Evolutionary conservation across 225 moss, liverwort and hornwort genomes (phyloP).

Genomic region (Polytrichum formosum): DNA sequence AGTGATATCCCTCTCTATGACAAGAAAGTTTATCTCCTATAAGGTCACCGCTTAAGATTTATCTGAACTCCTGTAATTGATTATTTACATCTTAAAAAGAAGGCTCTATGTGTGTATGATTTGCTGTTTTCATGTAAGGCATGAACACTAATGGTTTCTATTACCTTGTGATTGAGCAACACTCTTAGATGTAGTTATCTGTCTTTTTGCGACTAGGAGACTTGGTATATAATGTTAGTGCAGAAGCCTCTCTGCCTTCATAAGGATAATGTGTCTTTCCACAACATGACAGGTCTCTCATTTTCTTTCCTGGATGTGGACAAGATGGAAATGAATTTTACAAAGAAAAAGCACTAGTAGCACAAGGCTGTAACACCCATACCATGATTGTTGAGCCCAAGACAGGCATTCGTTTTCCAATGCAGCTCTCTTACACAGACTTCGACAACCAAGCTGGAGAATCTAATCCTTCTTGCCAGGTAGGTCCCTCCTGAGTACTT

Average conservation of each 20-base stretch:
- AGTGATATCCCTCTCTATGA: not conserved
- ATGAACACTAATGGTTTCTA: too few species aligned
- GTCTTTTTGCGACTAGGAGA: not conserved
- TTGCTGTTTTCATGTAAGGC: too few species aligned
- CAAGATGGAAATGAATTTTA: slow-evolving; percentile 29
- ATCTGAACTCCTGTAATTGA: too few species aligned
- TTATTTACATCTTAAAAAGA: too few species aligned
- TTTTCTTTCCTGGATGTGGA: slow-evolving; percentile 20
- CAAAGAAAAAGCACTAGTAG: slow-evolving; percentile 24
- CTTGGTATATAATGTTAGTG: not conserved
- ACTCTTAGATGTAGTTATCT: too few species aligned
- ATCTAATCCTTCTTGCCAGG: slow-evolving; percentile 48
- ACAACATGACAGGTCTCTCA: slow-evolving; percentile 20
- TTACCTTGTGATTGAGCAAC: too few species aligned
- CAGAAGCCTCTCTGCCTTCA: not conserved
- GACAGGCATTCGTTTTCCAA: slow-evolving; percentile 59
- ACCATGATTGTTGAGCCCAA: slow-evolving; percentile 47
- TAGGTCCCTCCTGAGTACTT: slow-evolving; percentile 9
- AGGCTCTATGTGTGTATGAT: too few species aligned
- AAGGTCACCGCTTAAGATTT: too few species aligned
- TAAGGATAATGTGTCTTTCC: not conserved
- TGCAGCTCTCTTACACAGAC: slow-evolving; percentile 34
- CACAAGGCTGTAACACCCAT: slow-evolving; percentile 20
- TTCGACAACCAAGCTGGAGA: slow-evolving; percentile 37
- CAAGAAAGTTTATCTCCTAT: too few species aligned